Evolutionary conservation across 2,329 filamentous ascomycete species (phyloP).

Genomic region (Plectosphaerella plurivora): DNA sequence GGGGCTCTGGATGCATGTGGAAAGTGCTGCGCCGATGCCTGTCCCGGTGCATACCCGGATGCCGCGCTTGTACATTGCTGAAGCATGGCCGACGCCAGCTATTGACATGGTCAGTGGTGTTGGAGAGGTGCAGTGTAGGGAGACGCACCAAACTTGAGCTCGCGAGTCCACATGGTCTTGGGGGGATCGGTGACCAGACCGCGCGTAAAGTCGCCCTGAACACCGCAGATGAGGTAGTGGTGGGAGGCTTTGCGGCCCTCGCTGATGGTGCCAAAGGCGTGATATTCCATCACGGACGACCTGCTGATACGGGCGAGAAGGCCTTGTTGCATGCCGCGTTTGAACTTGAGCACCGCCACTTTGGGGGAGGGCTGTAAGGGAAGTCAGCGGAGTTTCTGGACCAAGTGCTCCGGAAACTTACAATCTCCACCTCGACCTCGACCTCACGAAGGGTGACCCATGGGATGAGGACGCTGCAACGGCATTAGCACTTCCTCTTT

Average conservation of each 20-base stretch:
- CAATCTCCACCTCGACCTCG: conserved; percentile 32
- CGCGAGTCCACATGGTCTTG: conserved; percentile 32
- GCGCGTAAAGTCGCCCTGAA: conserved; percentile 32
- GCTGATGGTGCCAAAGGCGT: conserved; percentile 36
- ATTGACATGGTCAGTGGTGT: conserved; percentile 7
- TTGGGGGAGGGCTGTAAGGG: conserved; percentile 29
- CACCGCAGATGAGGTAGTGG: conserved; percentile 38
- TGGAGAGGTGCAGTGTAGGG: neutral
- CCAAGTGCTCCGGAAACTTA: conserved; percentile 12
- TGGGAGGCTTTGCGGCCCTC: conserved; percentile 26
- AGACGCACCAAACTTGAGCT: conserved; percentile 32
- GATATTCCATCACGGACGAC: conserved; percentile 37
- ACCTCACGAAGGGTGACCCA: conserved; percentile 34
- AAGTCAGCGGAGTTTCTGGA: neutral
- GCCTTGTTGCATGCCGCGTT: conserved; percentile 36
- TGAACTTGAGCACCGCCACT: conserved; percentile 31
- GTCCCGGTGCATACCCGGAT: conserved; percentile 36
- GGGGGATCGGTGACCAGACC: conserved; percentile 32
- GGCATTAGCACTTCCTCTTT: neutral
- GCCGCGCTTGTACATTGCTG: conserved; percentile 35
- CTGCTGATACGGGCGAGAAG: conserved; percentile 34
- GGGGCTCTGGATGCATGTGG: conserved; percentile 33
- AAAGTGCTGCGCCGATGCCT: conserved; percentile 33
- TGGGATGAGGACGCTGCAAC: conserved; percentile 29
- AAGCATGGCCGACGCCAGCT: conserved; percentile 36